Percentiles rank a stretch among this genome's conserved stretches.
phyloP scores from a whole-genome alignment of 2,329 filamentous ascomycete genomes.

The Rhexocercosporidium sp. region DNA sequence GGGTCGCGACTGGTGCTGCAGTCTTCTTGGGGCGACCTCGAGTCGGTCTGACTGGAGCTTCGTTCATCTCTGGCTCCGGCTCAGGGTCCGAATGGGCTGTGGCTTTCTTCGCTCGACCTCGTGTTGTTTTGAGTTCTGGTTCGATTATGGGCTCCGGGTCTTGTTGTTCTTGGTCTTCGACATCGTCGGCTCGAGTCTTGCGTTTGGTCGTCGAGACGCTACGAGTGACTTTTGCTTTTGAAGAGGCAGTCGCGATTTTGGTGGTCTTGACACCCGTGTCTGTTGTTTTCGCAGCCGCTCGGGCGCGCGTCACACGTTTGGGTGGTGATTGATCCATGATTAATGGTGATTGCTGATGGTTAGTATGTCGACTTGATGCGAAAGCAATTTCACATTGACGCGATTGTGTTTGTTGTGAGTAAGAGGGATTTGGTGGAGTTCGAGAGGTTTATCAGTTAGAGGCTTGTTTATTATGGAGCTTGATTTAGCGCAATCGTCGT shows the following conservation, averaged over 20 bases:
- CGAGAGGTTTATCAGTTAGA: conserved; percentile 4
- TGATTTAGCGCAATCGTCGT: neutral
- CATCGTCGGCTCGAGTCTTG: conserved; percentile 61
- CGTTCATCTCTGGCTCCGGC: conserved; percentile 33
- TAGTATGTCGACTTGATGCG: conserved; percentile 17
- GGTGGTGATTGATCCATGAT: conserved; percentile 61
- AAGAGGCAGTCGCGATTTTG: conserved; percentile 54
- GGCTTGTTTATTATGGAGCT: conserved; percentile 13
- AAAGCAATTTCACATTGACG: conserved; percentile 28
- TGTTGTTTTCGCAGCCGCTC: conserved; percentile 48
- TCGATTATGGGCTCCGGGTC: conserved; percentile 36
- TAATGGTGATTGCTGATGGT: conserved; percentile 6
- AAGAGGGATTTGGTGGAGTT: neutral
- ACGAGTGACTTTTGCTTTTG: conserved; percentile 47
- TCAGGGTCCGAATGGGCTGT: conserved; percentile 39
- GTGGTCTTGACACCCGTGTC: conserved; percentile 49
- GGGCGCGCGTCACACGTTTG: conserved; percentile 62
- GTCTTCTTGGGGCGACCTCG: conserved; percentile 53
- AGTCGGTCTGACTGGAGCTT: conserved; percentile 44
- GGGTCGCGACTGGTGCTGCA: conserved; percentile 28
- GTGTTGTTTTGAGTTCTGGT: conserved; percentile 46
- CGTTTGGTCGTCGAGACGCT: conserved; percentile 50
- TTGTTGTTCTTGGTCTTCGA: conserved; percentile 51
- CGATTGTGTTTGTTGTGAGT: conserved; percentile 12
- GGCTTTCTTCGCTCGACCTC: conserved; percentile 54